These are phyloP conservation scores for Metarhizium sp. DNA, from an alignment of 2,329 filamentous ascomycete species.

Conservation along the genomic window DNA sequence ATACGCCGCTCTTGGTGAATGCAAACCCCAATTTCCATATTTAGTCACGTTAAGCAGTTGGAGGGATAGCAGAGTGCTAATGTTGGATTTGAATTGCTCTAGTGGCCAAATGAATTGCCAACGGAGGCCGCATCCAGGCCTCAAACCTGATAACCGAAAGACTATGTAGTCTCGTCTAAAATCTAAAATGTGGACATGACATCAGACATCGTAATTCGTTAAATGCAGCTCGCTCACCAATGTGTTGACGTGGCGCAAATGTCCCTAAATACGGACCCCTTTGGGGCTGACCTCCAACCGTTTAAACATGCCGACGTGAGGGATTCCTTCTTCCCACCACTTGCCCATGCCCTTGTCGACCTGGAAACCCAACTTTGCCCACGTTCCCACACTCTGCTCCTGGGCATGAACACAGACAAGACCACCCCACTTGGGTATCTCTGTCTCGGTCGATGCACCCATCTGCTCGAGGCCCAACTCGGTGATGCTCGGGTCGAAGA, in stretches of 20 bases:
- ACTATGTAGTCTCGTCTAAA: too few species aligned
- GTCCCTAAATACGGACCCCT: slow-evolving; percentile 14
- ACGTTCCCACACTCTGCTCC: slow-evolving; percentile 52
- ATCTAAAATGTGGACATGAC: background rate
- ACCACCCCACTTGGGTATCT: slow-evolving; percentile 58
- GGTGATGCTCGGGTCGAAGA: slow-evolving; percentile 41
- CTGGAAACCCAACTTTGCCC: slow-evolving; percentile 63
- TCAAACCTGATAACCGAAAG: too few species aligned
- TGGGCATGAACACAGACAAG: slow-evolving; percentile 76
- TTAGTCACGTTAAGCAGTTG: too few species aligned
- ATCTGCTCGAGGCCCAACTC: slow-evolving; percentile 34
- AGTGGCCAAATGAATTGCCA: too few species aligned
- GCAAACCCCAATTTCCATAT: too few species aligned
- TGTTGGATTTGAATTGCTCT: too few species aligned
- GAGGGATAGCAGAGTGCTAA: too few species aligned
- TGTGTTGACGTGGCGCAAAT: too few species aligned
- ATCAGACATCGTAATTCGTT: background rate
- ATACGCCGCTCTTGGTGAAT: background rate
- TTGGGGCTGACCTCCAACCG: slow-evolving; percentile 29
- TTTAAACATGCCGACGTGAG: slow-evolving; percentile 75
- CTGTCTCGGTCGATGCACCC: slow-evolving; percentile 25
- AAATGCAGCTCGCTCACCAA: background rate
- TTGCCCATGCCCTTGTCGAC: slow-evolving; percentile 62
- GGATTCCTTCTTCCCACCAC: slow-evolving; percentile 79
- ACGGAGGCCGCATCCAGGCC: too few species aligned